A percentile compares a stretch with the other conserved stretches of the same genome.
phyloP scores from a whole-genome alignment of 257 asterid genomes.

The Scutellaria galericulata region DNA sequence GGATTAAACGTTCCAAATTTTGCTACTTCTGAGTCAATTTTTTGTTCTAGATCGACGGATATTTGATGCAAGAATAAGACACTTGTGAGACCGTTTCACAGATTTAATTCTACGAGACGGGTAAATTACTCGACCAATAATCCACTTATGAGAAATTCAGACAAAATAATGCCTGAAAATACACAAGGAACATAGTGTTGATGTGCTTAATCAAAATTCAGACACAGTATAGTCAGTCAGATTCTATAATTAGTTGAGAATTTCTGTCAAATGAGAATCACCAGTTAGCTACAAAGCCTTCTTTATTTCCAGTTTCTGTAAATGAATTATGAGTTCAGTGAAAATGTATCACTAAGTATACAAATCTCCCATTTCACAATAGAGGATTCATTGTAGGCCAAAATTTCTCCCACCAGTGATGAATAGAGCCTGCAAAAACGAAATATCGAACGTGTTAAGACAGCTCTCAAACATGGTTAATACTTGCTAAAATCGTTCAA shows the following conservation, averaged over 20 bases:
- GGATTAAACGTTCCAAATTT: neutral
- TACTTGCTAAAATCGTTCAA: neutral
- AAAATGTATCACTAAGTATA: conserved; percentile 33
- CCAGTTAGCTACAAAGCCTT: conserved; percentile 20
- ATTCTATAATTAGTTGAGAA: conserved; percentile 8
- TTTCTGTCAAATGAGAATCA: conserved; percentile 15
- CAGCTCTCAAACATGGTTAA: neutral
- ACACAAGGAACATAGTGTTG: neutral
- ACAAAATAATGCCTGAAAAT: no score
- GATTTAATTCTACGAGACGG: no score
- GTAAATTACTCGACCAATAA: no score
- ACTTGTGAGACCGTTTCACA: no score
- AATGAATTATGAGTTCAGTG: conserved; percentile 34
- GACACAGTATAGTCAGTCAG: neutral
- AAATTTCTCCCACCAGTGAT: conserved; percentile 22
- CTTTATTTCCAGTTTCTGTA: conserved; percentile 27
- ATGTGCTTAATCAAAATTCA: neutral
- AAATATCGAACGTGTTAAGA: neutral
- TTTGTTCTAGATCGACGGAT: no score
- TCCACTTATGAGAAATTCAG: no score
- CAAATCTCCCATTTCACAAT: neutral
- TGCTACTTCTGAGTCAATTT: conserved; percentile 15
- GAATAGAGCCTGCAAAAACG: conserved; percentile 38
- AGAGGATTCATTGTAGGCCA: neutral
- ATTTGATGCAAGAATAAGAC: neutral